Evolutionary conservation across 495 filamentous ascomycete genomes (phyloP).

Genomic region (Massariosphaeria phaeospora): DNA sequence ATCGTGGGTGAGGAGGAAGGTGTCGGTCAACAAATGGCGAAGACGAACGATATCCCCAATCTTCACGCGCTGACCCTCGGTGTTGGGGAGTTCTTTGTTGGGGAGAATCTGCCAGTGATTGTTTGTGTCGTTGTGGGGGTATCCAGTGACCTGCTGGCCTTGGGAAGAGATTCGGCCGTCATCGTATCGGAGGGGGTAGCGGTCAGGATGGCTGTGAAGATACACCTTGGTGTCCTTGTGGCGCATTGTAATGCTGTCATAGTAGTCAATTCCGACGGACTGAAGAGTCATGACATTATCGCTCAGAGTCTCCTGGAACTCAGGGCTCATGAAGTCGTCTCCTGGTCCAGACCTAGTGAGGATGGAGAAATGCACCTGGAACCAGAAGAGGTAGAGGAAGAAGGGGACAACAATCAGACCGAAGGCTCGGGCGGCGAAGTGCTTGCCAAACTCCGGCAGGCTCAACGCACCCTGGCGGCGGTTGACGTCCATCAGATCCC

Average conservation of each 20-base stretch:
- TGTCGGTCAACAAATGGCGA: slow-evolving; percentile 80
- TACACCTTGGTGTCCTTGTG: slow-evolving; percentile 98
- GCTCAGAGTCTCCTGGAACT: slow-evolving; percentile 93
- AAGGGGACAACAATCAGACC: slow-evolving; percentile 86
- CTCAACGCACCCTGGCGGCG: slow-evolving; percentile 70
- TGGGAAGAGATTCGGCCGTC: slow-evolving; percentile 97
- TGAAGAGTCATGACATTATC: slow-evolving; percentile 89
- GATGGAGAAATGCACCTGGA: slow-evolving; percentile 96
- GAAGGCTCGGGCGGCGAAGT: slow-evolving; percentile 78
- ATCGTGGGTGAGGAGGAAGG: slow-evolving; percentile 88
- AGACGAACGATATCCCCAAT: slow-evolving; percentile 87
- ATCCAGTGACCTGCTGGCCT: slow-evolving; percentile 91
- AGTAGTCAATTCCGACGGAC: slow-evolving; percentile 81
- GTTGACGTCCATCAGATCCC: slow-evolving; percentile 87
- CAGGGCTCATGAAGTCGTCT: slow-evolving; percentile 97
- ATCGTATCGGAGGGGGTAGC: slow-evolving; percentile 90
- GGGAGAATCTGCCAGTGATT: slow-evolving; percentile 97
- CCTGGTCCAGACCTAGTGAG: slow-evolving; percentile 84
- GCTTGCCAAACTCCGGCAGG: slow-evolving; percentile 76
- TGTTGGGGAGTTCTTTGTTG: slow-evolving; percentile 46
- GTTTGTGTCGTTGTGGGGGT: slow-evolving; percentile 97
- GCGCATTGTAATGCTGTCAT: slow-evolving; percentile 76
- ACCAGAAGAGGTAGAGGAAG: slow-evolving; percentile 99
- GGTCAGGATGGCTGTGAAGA: slow-evolving; percentile 86
- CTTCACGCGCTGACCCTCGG: slow-evolving; percentile 58